phyloP scores from a whole-genome alignment of 2,329 filamentous ascomycete genomes.

The Colletotrichum caudatum region DNA sequence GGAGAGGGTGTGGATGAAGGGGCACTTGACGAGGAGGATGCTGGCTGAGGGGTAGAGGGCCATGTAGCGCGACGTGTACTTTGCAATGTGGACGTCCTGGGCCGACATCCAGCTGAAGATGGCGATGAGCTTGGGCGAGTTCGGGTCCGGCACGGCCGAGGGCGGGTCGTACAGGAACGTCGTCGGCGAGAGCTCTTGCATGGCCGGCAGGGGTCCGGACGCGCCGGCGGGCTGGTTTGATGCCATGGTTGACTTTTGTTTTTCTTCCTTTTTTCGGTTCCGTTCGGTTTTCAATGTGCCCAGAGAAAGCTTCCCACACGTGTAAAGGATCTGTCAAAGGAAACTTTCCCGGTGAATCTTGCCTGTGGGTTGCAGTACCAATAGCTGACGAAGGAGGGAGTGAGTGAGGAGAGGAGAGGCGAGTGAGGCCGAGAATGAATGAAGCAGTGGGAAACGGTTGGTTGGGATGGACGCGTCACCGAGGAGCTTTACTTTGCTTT shows the following conservation, averaged over 20 bases:
- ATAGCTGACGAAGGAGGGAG: not conserved
- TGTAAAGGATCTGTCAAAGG: too few relatives aligned
- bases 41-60: constrained; percentile 57
- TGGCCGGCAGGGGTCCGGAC: constrained; percentile 49
- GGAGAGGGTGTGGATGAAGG: constrained; percentile 53
- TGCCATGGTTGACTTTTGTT: constrained; percentile 46
- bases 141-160: constrained; percentile 17
- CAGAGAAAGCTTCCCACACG: constrained; percentile 7
- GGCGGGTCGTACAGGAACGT: constrained; percentile 53
- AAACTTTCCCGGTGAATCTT: not conserved
- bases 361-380: not conserved
- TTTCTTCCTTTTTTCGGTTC: not conserved
- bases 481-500: constrained; percentile 16
- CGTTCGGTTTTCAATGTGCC: too few relatives aligned
- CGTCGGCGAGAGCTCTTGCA: constrained; percentile 54
- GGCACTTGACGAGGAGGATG: constrained; percentile 61
- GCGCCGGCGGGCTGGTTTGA: constrained; percentile 43
- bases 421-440: constrained; percentile 29
- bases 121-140: constrained; percentile 60
- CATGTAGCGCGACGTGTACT: constrained; percentile 62
- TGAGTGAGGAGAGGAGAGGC: not conserved
- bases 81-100: constrained; percentile 62
- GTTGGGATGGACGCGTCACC: constrained; percentile 33
- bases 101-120: constrained; percentile 65
- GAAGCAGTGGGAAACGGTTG: constrained; percentile 15